Percentiles rank a stretch among this genome's conserved stretches.
These are phyloP conservation scores for Penicillium brevicompactum DNA, from an alignment of 2,329 filamentous ascomycete genomes.

Conservation along the genomic window DNA sequence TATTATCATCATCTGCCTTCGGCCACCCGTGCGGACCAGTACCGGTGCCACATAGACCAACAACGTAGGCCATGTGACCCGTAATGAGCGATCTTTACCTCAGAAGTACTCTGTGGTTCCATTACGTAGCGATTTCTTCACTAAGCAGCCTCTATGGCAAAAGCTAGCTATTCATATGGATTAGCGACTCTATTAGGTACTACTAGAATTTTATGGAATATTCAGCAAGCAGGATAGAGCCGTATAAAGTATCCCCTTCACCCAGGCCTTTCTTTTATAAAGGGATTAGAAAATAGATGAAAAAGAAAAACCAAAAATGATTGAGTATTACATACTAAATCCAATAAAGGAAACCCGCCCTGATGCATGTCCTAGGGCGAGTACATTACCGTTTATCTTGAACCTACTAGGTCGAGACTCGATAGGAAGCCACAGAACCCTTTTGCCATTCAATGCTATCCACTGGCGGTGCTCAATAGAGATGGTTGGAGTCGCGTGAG, in stretches of 20 bases:
- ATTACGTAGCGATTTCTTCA: neutral
- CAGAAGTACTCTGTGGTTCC: neutral
- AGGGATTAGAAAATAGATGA: neutral
- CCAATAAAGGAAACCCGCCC: constrained; percentile 17
- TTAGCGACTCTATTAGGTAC: neutral
- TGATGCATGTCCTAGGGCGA: constrained; percentile 16
- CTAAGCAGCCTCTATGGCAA: neutral
- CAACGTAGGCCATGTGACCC: no score
- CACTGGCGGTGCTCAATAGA: constrained; percentile 7
- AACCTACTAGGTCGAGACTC: constrained; percentile 1
- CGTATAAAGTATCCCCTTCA: neutral
- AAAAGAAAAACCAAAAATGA: neutral
- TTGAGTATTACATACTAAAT: constrained; percentile 1
- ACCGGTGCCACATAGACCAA: no score
- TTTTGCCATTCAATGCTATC: constrained; percentile 9
- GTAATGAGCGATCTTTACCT: no score
- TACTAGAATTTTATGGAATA: neutral
- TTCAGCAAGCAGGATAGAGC: constrained; percentile 9
- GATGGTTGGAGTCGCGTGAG: neutral
- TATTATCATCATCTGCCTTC: no score
- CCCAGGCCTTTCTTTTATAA: constrained; percentile 2
- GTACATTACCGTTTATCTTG: constrained; percentile 1
- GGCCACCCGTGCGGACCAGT: no score
- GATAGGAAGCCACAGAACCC: constrained; percentile 13
- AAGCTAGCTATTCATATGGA: neutral